These are phyloP conservation scores for Orbilia brochopaga DNA, from an alignment of 2,329 filamentous ascomycete genomes.

Conservation along the genomic window DNA sequence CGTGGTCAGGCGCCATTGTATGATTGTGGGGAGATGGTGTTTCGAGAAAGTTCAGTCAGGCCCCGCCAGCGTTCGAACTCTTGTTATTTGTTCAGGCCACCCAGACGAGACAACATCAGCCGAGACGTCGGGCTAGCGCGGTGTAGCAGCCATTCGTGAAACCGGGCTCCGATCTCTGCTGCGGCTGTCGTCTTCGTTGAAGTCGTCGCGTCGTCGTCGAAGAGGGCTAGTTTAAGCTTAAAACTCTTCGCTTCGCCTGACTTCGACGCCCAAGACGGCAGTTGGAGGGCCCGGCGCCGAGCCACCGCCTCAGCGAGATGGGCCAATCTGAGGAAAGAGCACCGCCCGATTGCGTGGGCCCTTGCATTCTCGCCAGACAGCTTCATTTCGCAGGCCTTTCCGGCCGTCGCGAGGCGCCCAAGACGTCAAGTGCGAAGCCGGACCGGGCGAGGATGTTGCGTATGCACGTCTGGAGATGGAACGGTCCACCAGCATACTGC, in stretches of 20 bases:
- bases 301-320: constrained; percentile 7
- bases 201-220: constrained; percentile 13
- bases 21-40: constrained; percentile 53
- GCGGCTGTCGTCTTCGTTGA: constrained; percentile 15
- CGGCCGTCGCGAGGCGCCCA: background rate
- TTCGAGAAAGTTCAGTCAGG: constrained; percentile 50
- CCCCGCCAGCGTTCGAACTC: constrained; percentile 36
- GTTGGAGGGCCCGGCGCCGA: constrained; percentile 22
- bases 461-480: too few species aligned
- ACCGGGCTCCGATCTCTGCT: background rate
- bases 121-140: constrained; percentile 12
- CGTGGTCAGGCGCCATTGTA: constrained; percentile 53
- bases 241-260: constrained; percentile 39
- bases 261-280: constrained; percentile 16
- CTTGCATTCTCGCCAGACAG: constrained; percentile 16
- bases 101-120: constrained; percentile 51
- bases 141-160: background rate
- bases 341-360: constrained; percentile 43
- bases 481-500: too few species aligned
- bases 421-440: constrained; percentile 10
- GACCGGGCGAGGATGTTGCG: background rate
- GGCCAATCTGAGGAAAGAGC: constrained; percentile 1
- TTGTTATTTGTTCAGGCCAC: constrained; percentile 32
- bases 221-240: constrained; percentile 42
- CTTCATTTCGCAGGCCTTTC: background rate